Evolutionary conservation across 805 yeast genomes (phyloP).

Genomic region (Hanseniaspora jakobsenii): DNA sequence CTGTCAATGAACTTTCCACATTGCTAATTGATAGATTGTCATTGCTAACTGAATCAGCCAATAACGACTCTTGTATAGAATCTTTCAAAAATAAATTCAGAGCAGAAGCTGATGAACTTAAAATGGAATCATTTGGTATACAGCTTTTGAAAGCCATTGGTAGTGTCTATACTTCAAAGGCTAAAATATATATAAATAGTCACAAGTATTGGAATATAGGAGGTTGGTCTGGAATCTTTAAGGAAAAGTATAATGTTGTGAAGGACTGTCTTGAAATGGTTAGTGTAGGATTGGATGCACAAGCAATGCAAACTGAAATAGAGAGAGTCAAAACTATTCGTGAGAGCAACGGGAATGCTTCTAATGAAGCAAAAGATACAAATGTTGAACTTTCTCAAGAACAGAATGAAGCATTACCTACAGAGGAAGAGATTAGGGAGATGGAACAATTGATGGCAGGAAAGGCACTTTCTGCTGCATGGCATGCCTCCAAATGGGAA

Average conservation of each 20-base stretch:
- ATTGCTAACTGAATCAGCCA: slow-evolving; percentile 49
- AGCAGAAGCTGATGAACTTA: slow-evolving; percentile 72
- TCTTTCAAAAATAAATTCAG: slow-evolving; percentile 54
- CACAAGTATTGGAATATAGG: slow-evolving; percentile 55
- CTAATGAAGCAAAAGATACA: slow-evolving; percentile 43
- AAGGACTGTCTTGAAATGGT: slow-evolving; percentile 62
- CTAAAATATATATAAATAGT: slow-evolving; percentile 50
- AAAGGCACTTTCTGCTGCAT: slow-evolving; percentile 69
- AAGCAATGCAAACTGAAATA: slow-evolving; percentile 61
- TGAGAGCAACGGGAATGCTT: slow-evolving; percentile 17
- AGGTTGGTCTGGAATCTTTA: slow-evolving; percentile 59
- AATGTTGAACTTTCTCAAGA: slow-evolving; percentile 30
- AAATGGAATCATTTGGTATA: slow-evolving; percentile 75
- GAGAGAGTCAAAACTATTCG: slow-evolving; percentile 29
- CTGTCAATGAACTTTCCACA: slow-evolving; percentile 48
- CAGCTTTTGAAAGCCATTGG: slow-evolving; percentile 71
- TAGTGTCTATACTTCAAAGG: slow-evolving; percentile 52
- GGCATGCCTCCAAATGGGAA: slow-evolving; percentile 73
- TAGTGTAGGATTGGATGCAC: slow-evolving; percentile 67
- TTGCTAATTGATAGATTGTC: slow-evolving; percentile 46
- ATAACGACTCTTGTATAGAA: slow-evolving; percentile 46
- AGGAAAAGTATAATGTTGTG: slow-evolving; percentile 62
- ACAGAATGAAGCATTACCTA: slow-evolving; percentile 39
- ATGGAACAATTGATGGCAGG: slow-evolving; percentile 67
- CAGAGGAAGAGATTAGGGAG: slow-evolving; percentile 53